phyloP scores from a whole-genome alignment of 306 rosid genomes.

The Prunus dulcis region DNA sequence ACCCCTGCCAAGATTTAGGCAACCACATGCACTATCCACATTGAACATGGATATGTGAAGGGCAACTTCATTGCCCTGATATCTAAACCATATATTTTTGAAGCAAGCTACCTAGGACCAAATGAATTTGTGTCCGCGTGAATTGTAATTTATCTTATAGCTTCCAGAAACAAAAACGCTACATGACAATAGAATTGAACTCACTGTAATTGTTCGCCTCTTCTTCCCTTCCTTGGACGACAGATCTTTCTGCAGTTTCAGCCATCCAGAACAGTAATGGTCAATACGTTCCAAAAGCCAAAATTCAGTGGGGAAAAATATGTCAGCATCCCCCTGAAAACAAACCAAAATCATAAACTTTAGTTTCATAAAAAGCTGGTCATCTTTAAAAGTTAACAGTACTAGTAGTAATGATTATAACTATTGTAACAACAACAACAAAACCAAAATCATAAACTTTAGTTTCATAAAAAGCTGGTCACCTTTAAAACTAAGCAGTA shows the following conservation, averaged over 20 bases:
- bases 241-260: conserved; percentile 41
- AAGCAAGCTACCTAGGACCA: background rate
- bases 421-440: too few relatives aligned
- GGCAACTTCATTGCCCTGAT: background rate
- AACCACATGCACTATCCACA: background rate
- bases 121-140: background rate
- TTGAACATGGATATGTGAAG: background rate
- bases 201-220: conserved; percentile 80
- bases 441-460: background rate
- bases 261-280: conserved; percentile 90
- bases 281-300: conserved; percentile 80
- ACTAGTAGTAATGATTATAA: background rate
- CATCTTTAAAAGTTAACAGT: background rate
- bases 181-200: conserved; percentile 18
- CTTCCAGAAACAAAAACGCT: background rate
- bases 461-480: background rate
- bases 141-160: background rate
- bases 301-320: conserved; percentile 93
- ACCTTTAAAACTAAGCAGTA: background rate
- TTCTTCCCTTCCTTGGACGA: conserved; percentile 71
- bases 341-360: conserved; percentile 14
- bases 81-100: background rate
- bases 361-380: background rate
- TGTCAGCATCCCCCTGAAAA: conserved; percentile 92
- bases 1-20: background rate